Base-by-base conservation (phyloP, 345 rosid genomes). In the Salix dunnii region DNA sequence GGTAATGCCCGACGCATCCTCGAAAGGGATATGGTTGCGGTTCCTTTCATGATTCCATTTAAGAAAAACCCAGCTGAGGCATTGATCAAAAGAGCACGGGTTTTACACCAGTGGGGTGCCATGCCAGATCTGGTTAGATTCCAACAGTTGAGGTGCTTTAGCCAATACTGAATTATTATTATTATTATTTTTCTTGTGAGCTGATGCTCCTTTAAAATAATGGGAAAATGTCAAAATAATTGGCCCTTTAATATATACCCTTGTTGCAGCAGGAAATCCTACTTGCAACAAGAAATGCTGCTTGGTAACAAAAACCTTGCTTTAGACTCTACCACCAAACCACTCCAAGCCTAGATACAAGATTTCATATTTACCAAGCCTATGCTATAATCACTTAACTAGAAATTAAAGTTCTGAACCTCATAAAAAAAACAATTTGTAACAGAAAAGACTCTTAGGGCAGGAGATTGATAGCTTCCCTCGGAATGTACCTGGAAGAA, bases 281-380 rank as follows among this genome's bases (percentile, higher is more conserved):
- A 42, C n/a, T 62, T n/a, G 4, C 63, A 40, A 31, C 17, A 64
- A 48, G 67, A 48, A 48, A 72, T 65, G 38, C 30, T 25, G 10
- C 58, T 70, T 14, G 12, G 25, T 23, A 42, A 20, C 35, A 38
- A 78, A 33, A 70, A 28, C 48, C n/a, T 64, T 76, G 76, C 75
- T 36, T 18, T 14, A 36, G 25, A 48, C 28, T 64, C 28, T 64
- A 17, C 35, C 60, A 14, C 81, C 73, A 30, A 55, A 60, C 30
- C 58, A 36, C 68, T 28, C 42, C 61, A 7, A 71, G n/a, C 31
- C 78, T 74, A 51, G 21, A 33, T 33, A 62, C 48, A n/a, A n/a
- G 61, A 9, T 58, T 18, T 18, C 58, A 36, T 25, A 48, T 11
- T 40, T 70, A 30, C 46, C 63, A 11, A 35, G 17, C 58, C 46